Evolutionary conservation across 1,139 yeast species (phyloP).

Genomic region (Nakaseomyces nivariensis): DNA sequence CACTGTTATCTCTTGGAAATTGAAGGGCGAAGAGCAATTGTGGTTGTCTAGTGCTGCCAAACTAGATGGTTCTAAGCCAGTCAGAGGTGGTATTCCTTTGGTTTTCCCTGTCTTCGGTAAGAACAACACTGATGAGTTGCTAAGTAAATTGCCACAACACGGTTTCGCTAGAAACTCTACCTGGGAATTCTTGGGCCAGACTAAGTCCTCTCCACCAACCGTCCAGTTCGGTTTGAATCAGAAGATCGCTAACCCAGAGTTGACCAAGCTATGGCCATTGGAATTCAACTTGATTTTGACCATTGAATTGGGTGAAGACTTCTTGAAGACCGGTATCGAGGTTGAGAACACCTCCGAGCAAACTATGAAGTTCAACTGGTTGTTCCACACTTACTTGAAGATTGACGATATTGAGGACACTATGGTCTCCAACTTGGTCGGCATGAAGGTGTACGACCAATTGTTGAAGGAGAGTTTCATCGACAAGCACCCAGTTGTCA

Average conservation of each 20-base stretch:
- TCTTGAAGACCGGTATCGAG: constrained; percentile 58
- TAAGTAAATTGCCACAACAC: constrained; percentile 69
- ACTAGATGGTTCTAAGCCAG: constrained; percentile 85
- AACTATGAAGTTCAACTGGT: constrained; percentile 79
- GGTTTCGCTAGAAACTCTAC: constrained; percentile 85
- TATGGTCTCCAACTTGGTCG: constrained; percentile 66
- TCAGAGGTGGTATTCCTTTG: constrained; percentile 92
- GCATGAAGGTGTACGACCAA: constrained; percentile 66
- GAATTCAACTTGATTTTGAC: constrained; percentile 75
- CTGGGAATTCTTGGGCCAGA: constrained; percentile 92
- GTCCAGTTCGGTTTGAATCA: constrained; percentile 88
- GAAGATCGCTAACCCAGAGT: constrained; percentile 53
- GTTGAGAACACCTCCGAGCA: constrained; percentile 57
- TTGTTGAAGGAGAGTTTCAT: constrained; percentile 49
- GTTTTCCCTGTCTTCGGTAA: constrained; percentile 95
- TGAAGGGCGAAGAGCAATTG: constrained; percentile 60
- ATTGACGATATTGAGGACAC: constrained; percentile 70
- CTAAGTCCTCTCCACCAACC: constrained; percentile 48
- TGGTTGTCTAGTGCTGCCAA: constrained; percentile 68
- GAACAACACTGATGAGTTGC: constrained; percentile 33
- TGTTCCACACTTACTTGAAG: constrained; percentile 85
- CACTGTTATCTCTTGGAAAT: constrained; percentile 72
- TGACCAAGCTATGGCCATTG: constrained; percentile 48
- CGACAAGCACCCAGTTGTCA: constrained; percentile 64
- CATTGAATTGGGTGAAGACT: constrained; percentile 44